Percentiles rank a stretch among this genome's conserved stretches.
phyloP scores from a whole-genome alignment of 2,329 filamentous ascomycete species.

The Aspergillus felis region DNA sequence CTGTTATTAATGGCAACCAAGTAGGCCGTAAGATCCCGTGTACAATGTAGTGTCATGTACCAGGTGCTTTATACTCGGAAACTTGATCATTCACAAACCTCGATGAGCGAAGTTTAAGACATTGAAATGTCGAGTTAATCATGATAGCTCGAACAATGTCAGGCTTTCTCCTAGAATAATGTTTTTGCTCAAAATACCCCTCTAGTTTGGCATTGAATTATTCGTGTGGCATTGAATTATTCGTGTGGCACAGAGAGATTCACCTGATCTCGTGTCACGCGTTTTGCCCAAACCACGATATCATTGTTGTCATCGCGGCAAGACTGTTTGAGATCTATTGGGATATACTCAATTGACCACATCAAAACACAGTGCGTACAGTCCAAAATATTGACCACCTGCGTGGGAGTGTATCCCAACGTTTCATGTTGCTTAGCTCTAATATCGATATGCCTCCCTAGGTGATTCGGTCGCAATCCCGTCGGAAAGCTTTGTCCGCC shows the following conservation, averaged over 20 bases:
- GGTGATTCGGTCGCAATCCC: neutral
- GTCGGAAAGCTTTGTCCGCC: neutral
- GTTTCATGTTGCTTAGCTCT: neutral
- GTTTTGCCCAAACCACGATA: conserved; percentile 24
- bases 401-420: neutral
- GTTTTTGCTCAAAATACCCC: neutral
- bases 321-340: neutral
- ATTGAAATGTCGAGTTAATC: neutral
- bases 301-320: conserved; percentile 16
- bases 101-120: neutral
- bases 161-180: neutral
- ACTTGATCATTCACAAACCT: neutral
- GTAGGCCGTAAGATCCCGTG: neutral
- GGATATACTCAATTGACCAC: neutral
- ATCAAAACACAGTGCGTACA: neutral
- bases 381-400: neutral
- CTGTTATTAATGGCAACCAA: neutral
- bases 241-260: neutral
- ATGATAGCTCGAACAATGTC: neutral
- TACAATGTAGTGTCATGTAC: neutral
- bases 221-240: neutral
- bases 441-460: neutral
- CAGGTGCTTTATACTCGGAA: neutral
- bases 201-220: neutral
- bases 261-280: conserved; percentile 32